These are phyloP conservation scores for Fusarium pseudocircinatum DNA, from an alignment of 2,329 filamentous ascomycete genomes.

Conservation along the genomic window DNA sequence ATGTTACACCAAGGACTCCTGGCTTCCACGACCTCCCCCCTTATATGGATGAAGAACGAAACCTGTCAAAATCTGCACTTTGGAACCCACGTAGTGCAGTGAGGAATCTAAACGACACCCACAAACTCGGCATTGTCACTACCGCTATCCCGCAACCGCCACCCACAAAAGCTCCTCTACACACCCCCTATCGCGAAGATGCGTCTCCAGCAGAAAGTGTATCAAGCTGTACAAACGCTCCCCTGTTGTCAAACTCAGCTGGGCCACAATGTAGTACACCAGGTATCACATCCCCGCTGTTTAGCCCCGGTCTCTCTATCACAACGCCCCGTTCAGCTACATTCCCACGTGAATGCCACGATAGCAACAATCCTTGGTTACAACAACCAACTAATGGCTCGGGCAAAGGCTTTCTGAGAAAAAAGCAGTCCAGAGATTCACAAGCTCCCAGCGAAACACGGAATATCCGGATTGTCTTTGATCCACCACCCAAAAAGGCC, in stretches of 20 bases:
- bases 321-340: slow-evolving; percentile 29
- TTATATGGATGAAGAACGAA: slow-evolving; percentile 35
- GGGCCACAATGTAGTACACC: slow-evolving; percentile 45
- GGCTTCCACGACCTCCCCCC: slow-evolving; percentile 25
- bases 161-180: slow-evolving; percentile 22
- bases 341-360: slow-evolving; percentile 16
- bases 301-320: slow-evolving; percentile 37
- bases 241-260: slow-evolving; percentile 46
- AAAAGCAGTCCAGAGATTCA: slow-evolving; percentile 36
- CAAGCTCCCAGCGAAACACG: slow-evolving; percentile 50
- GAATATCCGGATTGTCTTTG: slow-evolving; percentile 52
- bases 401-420: slow-evolving; percentile 28
- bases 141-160: slow-evolving; percentile 36
- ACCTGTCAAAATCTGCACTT: slow-evolving; percentile 11
- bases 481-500: slow-evolving; percentile 48
- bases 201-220: slow-evolving; percentile 47
- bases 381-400: slow-evolving; percentile 11
- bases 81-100: slow-evolving; percentile 17
- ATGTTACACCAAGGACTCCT: slow-evolving; percentile 37
- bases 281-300: slow-evolving; percentile 31
- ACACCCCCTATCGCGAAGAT: slow-evolving; percentile 31
- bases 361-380: slow-evolving; percentile 33
- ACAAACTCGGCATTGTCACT: slow-evolving; percentile 30
- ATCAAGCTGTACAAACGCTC: slow-evolving; percentile 48
- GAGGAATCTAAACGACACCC: neutral